Base-by-base conservation (phyloP, 345 rosid species). In the Adansonia digitata region DNA sequence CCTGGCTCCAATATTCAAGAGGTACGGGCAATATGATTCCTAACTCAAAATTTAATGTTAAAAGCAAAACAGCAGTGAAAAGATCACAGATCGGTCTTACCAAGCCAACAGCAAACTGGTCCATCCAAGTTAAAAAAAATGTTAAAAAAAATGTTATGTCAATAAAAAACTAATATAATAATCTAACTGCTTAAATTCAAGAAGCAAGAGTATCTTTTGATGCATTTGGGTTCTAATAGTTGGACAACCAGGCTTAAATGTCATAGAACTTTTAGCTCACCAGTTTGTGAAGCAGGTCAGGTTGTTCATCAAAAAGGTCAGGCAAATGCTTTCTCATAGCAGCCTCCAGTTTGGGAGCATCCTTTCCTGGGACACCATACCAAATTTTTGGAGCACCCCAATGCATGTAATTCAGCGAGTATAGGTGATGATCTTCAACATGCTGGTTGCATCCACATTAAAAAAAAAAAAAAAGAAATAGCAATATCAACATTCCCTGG, bases 371-470 rank as follows among this genome's bases (percentile, higher is more conserved):
- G 69, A 96, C 95, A 74, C 97, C 98, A 70, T 96, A 96, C 99
- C 99, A 96, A 51, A 96, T 70, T 85, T 96, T 96, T 75, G 98
- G 97, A 52, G 92, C 96, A 51, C 99, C 99, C 92, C 88, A 93
- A 77, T 93, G 99, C 97, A 96, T 79, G 84, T 93, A 96, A 85
- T 96, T 96, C 76, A 96, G 81, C 3, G 99, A 96, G 84, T 96
- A 96, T 62, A 93, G 79, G 83, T 96, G 98, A 79, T 96, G 99
- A 86, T 96, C 99, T 87, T 96, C 98, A 49, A 96, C 99, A 82
- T 93, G 99, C 98, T 96, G 90, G 72, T 75, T 34, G 59, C 77
- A 68, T 63, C 69, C 78, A 81, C 46, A 79, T 69, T 27, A 72
- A 31, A 46, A 29, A 20, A 80, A 77, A 13, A 18, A 31, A 31